phyloP scores from a whole-genome alignment of 148 eudicot species.

The Nyssa sinensis region DNA sequence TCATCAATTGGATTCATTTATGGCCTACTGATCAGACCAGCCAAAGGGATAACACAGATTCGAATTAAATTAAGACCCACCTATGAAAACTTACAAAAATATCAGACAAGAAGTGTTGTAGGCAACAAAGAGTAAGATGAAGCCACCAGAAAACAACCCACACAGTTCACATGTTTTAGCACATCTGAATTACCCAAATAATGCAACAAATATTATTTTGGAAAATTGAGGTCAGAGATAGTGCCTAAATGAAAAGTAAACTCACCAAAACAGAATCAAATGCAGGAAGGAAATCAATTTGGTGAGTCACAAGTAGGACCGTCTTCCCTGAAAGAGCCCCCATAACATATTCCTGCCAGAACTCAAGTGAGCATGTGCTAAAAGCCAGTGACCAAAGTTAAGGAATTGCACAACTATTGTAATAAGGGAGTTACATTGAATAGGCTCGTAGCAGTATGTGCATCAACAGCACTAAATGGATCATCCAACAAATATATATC shows the following conservation, averaged over 20 bases:
- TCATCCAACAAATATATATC: slow-evolving; percentile 90
- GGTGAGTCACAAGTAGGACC: slow-evolving; percentile 88
- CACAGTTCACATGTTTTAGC: background rate
- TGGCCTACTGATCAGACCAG: background rate
- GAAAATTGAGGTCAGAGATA: background rate
- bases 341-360: slow-evolving; percentile 81
- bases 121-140: background rate
- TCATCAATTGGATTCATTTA: too few relatives aligned
- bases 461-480: slow-evolving; percentile 98
- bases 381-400: background rate
- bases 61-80: background rate
- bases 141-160: background rate
- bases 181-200: background rate
- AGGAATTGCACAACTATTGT: background rate
- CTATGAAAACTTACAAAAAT: background rate
- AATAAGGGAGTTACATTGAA: slow-evolving; percentile 51
- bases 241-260: background rate
- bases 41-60: background rate
- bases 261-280: slow-evolving; percentile 83
- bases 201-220: background rate
- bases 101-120: background rate
- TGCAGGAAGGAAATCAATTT: slow-evolving; percentile 96
- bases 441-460: slow-evolving; percentile 87
- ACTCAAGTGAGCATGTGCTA: slow-evolving; percentile 2
- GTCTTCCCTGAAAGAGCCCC: slow-evolving; percentile 78